phyloP scores from a whole-genome alignment of 306 rosid genomes.

The Trifolium repens region DNA sequence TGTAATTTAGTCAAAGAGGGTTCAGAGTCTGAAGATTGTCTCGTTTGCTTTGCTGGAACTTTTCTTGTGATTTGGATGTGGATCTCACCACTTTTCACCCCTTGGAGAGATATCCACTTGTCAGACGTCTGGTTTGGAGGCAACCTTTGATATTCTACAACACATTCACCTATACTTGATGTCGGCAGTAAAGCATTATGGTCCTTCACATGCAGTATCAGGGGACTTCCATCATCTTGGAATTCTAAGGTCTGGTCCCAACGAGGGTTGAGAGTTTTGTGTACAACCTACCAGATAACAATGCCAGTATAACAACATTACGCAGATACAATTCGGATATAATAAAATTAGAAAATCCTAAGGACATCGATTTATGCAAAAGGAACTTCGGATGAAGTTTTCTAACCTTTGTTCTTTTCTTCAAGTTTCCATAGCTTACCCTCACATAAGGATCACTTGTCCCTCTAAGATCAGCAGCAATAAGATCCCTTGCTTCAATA shows the following conservation, averaged over 20 bases:
- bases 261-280: slow-evolving; percentile 78
- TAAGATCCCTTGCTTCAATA: slow-evolving; percentile 83
- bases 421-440: slow-evolving; percentile 78
- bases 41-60: slow-evolving; percentile 70
- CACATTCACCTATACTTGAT: slow-evolving; percentile 82
- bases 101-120: slow-evolving; percentile 98
- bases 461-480: slow-evolving; percentile 97
- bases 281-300: slow-evolving; percentile 60
- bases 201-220: slow-evolving; percentile 79
- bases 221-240: slow-evolving; percentile 79
- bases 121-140: slow-evolving; percentile 77
- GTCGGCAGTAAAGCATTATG: slow-evolving; percentile 79
- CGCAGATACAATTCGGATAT: not conserved
- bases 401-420: slow-evolving; percentile 88
- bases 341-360: slow-evolving; percentile 26
- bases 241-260: slow-evolving; percentile 98
- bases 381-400: slow-evolving; percentile 33
- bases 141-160: slow-evolving; percentile 84
- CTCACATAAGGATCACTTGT: slow-evolving; percentile 97
- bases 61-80: slow-evolving; percentile 83
- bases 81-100: slow-evolving; percentile 86
- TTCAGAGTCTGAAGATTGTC: slow-evolving; percentile 63
- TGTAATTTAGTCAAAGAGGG: slow-evolving; percentile 71
- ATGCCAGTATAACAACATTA: not conserved
- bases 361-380: slow-evolving; percentile 18